These are phyloP conservation scores for Cutaneotrichosporon cutaneum DNA, from an alignment of 1,284 basidiomycete species.

Conservation along the genomic window DNA sequence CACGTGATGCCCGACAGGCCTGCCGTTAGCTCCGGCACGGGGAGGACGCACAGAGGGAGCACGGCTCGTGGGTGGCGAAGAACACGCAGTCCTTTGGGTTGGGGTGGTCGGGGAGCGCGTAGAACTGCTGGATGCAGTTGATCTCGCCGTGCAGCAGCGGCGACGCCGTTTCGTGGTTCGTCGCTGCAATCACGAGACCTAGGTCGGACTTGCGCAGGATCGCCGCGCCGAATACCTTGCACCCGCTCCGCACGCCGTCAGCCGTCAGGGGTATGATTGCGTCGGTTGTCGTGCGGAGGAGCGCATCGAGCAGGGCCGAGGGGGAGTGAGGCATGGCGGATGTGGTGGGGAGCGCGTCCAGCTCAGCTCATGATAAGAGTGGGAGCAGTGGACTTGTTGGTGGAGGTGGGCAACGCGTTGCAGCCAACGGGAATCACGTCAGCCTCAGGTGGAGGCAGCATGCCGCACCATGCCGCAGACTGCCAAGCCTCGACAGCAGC, in stretches of 20 bases:
- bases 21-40: slow-evolving; percentile 8
- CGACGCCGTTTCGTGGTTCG: slow-evolving; percentile 31
- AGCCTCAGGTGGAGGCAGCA: neutral
- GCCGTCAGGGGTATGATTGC: slow-evolving; percentile 34
- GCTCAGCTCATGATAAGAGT: neutral
- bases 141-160: slow-evolving; percentile 40
- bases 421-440: neutral
- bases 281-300: slow-evolving; percentile 26
- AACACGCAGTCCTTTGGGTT: slow-evolving; percentile 33
- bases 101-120: slow-evolving; percentile 25
- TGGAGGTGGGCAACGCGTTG: neutral
- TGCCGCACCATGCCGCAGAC: neutral
- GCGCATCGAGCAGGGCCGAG: slow-evolving; percentile 23
- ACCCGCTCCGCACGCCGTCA: slow-evolving; percentile 27
- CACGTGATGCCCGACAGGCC: slow-evolving; percentile 40
- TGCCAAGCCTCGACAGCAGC: neutral
- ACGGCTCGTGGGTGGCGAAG: slow-evolving; percentile 40
- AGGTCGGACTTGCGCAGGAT: slow-evolving; percentile 37
- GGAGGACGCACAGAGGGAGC: slow-evolving; percentile 33
- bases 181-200: slow-evolving; percentile 30
- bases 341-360: neutral
- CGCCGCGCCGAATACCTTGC: slow-evolving; percentile 40
- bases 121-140: slow-evolving; percentile 36
- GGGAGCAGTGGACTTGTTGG: neutral
- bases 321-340: neutral